phyloP scores from a whole-genome alignment of 169 alveolate genomes.

The Cryptosporidium sp. region DNA sequence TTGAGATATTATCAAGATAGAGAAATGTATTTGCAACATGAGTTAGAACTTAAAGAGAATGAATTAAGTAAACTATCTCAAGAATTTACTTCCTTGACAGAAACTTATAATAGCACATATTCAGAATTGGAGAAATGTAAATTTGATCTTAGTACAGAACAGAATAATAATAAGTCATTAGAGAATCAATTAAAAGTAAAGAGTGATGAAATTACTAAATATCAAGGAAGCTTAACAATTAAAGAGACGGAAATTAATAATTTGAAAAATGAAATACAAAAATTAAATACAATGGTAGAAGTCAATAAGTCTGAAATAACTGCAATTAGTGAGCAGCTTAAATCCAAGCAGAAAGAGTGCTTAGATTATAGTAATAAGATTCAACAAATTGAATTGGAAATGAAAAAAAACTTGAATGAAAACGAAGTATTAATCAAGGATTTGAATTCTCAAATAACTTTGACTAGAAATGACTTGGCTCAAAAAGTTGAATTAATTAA shows the following conservation, averaged over 20 bases:
- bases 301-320: conserved; percentile 26
- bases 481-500: conserved; percentile 60
- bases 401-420: conserved; percentile 34
- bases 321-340: conserved; percentile 9
- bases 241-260: conserved; percentile 40
- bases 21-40: conserved; percentile 40
- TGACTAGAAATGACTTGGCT: conserved; percentile 51
- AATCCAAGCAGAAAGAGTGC: conserved; percentile 49
- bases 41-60: conserved; percentile 10
- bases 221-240: background rate
- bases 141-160: conserved; percentile 17
- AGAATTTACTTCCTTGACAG: conserved; percentile 16
- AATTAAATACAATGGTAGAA: conserved; percentile 16
- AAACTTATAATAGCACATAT: conserved; percentile 14
- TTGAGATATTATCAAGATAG: conserved; percentile 58
- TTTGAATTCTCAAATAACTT: conserved; percentile 31
- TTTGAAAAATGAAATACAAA: conserved; percentile 25
- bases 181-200: conserved; percentile 18
- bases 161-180: conserved; percentile 27
- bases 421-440: conserved; percentile 52
- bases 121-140: conserved; percentile 48
- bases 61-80: conserved; percentile 5
- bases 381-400: conserved; percentile 44
- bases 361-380: conserved; percentile 36
- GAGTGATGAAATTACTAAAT: conserved; percentile 24